Percentiles rank a stretch among this genome's conserved stretches.
phyloP scores from a whole-genome alignment of 2,329 filamentous ascomycete genomes.

The Coniella vitis region DNA sequence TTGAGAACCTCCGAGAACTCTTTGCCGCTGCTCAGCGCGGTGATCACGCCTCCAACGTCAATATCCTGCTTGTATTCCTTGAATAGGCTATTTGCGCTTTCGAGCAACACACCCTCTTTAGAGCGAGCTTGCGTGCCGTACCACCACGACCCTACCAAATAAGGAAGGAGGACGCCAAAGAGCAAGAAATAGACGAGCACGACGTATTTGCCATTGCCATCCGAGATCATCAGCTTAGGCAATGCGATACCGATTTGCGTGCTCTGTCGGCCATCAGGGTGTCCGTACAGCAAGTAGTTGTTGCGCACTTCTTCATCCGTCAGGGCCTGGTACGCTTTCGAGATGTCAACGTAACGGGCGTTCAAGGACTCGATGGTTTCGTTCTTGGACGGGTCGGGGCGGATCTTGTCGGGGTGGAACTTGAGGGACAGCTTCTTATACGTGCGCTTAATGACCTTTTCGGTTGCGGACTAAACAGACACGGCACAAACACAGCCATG shows the following conservation, averaged over 20 bases:
- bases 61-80: conserved; percentile 83
- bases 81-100: conserved; percentile 92
- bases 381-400: conserved; percentile 78
- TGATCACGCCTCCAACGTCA: conserved; percentile 71
- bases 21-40: conserved; percentile 74
- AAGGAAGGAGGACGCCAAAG: conserved; percentile 84
- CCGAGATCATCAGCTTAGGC: conserved; percentile 84
- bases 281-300: conserved; percentile 92
- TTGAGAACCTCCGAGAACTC: conserved; percentile 75
- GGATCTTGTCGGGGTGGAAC: conserved; percentile 88
- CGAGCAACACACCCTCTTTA: conserved; percentile 86
- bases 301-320: conserved; percentile 96
- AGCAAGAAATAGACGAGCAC: conserved; percentile 82
- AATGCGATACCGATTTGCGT: conserved; percentile 97
- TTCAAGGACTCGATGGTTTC: conserved; percentile 81
- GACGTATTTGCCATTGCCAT: conserved; percentile 94
- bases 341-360: conserved; percentile 85
- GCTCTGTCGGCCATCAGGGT: conserved; percentile 96
- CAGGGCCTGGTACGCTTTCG: conserved; percentile 95
- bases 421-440: conserved; percentile 83
- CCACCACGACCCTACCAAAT: conserved; percentile 96
- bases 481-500: conserved; percentile 6
- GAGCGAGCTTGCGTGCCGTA: conserved; percentile 91
- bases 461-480: conserved; percentile 60
- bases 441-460: conserved; percentile 86